A percentile compares a stretch with the other conserved stretches of the same genome.
Evolutionary conservation across 495 filamentous ascomycete species (phyloP).

Genomic region (Penicillium lagena): DNA sequence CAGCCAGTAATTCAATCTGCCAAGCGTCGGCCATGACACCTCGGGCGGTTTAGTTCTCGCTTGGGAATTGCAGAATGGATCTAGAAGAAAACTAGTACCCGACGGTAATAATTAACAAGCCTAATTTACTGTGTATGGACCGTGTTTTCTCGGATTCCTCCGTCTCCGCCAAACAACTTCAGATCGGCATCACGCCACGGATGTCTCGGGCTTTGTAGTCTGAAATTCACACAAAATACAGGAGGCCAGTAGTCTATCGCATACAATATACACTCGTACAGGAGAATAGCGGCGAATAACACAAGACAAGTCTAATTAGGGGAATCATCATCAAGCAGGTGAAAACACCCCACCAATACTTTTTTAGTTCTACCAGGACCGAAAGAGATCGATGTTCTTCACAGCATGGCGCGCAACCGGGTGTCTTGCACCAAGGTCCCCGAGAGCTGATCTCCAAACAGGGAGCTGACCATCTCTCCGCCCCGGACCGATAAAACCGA

Average conservation of each 20-base stretch:
- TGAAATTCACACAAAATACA: conserved; percentile 2
- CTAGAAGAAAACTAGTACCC: no score
- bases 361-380: neutral
- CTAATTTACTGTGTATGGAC: no score
- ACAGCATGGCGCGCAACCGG: conserved; percentile 36
- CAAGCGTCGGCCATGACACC: no score
- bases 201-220: neutral
- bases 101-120: no score
- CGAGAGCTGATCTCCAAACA: conserved; percentile 53
- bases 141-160: no score
- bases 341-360: neutral
- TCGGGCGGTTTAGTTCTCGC: no score
- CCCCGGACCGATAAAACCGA: conserved; percentile 70
- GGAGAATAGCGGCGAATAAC: no score
- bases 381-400: conserved; percentile 1
- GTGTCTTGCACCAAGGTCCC: conserved; percentile 33
- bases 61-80: no score
- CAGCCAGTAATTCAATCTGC: no score
- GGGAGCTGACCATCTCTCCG: conserved; percentile 69
- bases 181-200: no score
- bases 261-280: no score
- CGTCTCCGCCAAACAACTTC: no score
- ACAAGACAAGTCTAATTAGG: neutral
- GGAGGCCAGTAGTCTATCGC: neutral
- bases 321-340: neutral